Base-by-base conservation (phyloP, 768 basidiomycete genomes). In the Pleurotus ostreatus region DNA sequence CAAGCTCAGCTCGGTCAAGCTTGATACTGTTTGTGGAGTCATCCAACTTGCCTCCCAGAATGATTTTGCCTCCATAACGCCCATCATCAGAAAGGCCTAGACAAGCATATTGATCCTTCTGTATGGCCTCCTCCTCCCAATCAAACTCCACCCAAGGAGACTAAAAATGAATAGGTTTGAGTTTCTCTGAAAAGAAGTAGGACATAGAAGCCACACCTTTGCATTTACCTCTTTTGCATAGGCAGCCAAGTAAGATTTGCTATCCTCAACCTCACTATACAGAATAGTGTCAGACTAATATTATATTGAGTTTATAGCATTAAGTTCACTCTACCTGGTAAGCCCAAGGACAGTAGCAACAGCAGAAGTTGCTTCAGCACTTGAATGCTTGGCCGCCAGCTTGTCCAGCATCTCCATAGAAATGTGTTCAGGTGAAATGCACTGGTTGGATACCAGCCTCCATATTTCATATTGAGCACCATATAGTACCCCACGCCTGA, bases 81-180 rank as follows among this genome's bases (percentile, higher is more conserved):
- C 67, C 60, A 16, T 70, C 63, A 12, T 65, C 59, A 16, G 72
- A 70, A 49, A 75, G 70, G 0, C 80, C 84, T 4, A 85, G 63
- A 13, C 75, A 77, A 3, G 71, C 71, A 13, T 63, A 66, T 0
- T 65, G 62, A 53, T 75, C 59, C 5, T 67, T 52, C 0, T 22
- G 20, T 4, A 84, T 67, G 4, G 70, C 68, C 1, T 64, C 60
- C 37, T 80, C 77, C 62, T 89, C 87, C 4, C 61, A 66, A 60
- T 88, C 85, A 3, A 88, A 68, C 63, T 88, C 83, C 43, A 63
- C 62, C 85, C 85, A 89, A 0, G 85, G 84, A 11, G 75, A 73
- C 86, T 89, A 46, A 13, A 55, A 26, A 46, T 25, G 23, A 9
- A 9, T 30, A n/a, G 51, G 45, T 8, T 9, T 34, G 3, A 34